Evolutionary conservation across 2,329 filamentous ascomycete genomes (phyloP), one percentile per base, ranked within the genome.

Genomic region (Fusarium napiforme): DNA sequence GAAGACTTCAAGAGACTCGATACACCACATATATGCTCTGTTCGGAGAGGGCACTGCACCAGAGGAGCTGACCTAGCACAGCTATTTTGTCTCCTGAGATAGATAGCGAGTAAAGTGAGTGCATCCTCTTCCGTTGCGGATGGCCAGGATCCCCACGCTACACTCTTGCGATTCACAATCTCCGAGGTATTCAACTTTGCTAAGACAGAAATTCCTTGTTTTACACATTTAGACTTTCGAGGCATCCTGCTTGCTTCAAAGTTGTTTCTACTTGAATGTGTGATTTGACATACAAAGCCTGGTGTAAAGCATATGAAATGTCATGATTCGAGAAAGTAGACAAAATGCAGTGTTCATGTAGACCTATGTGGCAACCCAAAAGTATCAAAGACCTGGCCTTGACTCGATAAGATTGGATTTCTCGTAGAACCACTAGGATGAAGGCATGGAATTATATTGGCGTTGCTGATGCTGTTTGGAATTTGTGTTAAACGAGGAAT

Each of bases 301-400:
- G 30, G 0, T n/a, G 47, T 19, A 0, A 23, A 34, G 47, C 14
- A 4, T 3, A 1, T 23, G 8, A 23, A 14, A 0, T 34, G 7
- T 34, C 47, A 50, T 19, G 5, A 0, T n/a, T 50, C 11, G 1
- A 34, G 2, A 34, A 34, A 23, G 21, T 12, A 34, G 21, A 50
- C 21, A 2, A 15, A 50, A 0, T 34, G 4, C n/a, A 23, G 47
- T 34, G 30, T 34, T 0, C 4, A 50, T 8, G 14, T 19, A 50
- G 0, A 10, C 47, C 47, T 0, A 8, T 19, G 30, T 50, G 16
- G 30, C 47, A 34, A 19, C 47, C 4, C 8, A 23, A 0, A 16
- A n/a, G n/a, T 50, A 50, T 5, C 11, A 50, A 0, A 50, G 47
- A 32, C 30, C 16, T 0, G 47, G 16, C 10, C 21, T 50, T 23